These are phyloP conservation scores for Periconia sp. DNA, from an alignment of 2,329 filamentous ascomycete genomes.

Conservation along the genomic window DNA sequence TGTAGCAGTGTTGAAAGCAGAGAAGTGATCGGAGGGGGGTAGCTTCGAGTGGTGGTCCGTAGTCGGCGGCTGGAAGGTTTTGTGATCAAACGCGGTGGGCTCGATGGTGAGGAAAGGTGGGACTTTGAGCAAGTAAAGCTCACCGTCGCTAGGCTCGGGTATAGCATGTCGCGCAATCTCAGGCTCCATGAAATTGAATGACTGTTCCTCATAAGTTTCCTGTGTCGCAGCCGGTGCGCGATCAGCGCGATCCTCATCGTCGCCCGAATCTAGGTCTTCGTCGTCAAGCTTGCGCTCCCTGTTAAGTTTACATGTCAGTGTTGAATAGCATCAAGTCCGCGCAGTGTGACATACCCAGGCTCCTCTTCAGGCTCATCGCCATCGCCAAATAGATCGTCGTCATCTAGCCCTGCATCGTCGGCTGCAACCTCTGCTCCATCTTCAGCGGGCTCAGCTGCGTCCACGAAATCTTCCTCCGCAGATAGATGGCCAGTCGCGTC, in stretches of 20 bases:
- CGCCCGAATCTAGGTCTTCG: conserved; percentile 63
- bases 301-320: conserved; percentile 26
- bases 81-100: conserved; percentile 66
- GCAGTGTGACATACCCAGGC: conserved; percentile 35
- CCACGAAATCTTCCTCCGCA: conserved; percentile 37
- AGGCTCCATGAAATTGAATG: conserved; percentile 62
- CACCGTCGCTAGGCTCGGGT: conserved; percentile 70
- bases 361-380: conserved; percentile 40
- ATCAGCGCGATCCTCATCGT: conserved; percentile 66
- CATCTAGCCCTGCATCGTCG: conserved; percentile 34
- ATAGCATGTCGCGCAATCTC: conserved; percentile 69
- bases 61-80: conserved; percentile 65
- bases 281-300: conserved; percentile 58
- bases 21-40: conserved; percentile 53
- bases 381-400: conserved; percentile 52
- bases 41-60: conserved; percentile 57
- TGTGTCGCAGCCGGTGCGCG: conserved; percentile 49
- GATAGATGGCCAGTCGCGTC: conserved; percentile 27
- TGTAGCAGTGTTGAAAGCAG: conserved; percentile 64
- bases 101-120: conserved; percentile 73
- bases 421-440: conserved; percentile 33
- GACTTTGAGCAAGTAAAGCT: conserved; percentile 71
- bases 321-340: neutral
- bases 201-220: conserved; percentile 56
- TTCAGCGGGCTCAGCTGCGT: conserved; percentile 31